Base-by-base conservation (phyloP, 768 basidiomycete species). In the Termitomyces sp. region DNA sequence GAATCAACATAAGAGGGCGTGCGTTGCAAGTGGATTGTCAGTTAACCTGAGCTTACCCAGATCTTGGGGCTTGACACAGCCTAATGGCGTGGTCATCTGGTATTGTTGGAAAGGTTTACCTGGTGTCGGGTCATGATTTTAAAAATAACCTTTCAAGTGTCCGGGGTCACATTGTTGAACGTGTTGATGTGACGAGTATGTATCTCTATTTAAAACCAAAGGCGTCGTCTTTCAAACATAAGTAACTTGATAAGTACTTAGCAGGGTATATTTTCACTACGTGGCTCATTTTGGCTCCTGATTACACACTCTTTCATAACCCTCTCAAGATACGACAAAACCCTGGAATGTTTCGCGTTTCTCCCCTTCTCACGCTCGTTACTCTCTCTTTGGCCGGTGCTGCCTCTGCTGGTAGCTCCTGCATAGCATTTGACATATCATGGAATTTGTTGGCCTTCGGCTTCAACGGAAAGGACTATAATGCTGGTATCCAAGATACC, bases 391-490 rank as follows among this genome's bases (percentile, higher is more conserved):
- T 66, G 44, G 59, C 58, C 16, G 48, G 52, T 16, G 50, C 58
- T 10, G 64, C 57, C 10, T 59, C 58, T 50, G 66, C 66, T 50
- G 55, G 59, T 45, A 63, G 64, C 53, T 62, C 66, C 10, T 96
- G 94, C 67, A 76, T 93, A 39, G 80, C 86, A 21, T 94, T 95
- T 66, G 94, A 96, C 66, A 65, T 76, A 42, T 74, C 72, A 63
- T 94, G 87, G 84, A 92, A 95, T 69, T 79, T 98, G 52, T 83
- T 91, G 52, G 90, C 87, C 21, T 91, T 98, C 67, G 91, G 89
- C 54, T 81, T 91, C 59, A 82, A 86, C 55, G 86, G 84, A 57
- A 87, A 89, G 65, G 94, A 97, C 70, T 94, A 88, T 75, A 84
- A 82, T 62, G 85, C 89, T 49, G 91, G 93, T 12, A 73, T 82